Evolutionary conservation across 768 basidiomycete species (phyloP).

Genomic region (Plicaturopsis crispa): DNA sequence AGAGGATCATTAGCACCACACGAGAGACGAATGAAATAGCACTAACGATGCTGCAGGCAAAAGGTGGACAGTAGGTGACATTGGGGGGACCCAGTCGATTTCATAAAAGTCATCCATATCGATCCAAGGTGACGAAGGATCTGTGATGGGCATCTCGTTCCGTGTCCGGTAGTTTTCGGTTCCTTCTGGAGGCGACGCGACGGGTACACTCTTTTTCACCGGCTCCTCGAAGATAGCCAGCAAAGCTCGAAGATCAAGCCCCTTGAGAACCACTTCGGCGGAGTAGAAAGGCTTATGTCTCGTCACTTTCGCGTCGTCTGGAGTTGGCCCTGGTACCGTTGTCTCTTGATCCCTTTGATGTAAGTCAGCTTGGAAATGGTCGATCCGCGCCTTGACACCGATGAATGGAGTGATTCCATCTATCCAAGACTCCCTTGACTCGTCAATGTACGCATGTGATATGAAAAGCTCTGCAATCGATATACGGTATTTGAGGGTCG

Average conservation of each 20-base stretch:
- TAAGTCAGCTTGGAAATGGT: conserved; percentile 80
- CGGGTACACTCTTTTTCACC: conserved; percentile 49
- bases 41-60: conserved; percentile 66
- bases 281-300: conserved; percentile 83
- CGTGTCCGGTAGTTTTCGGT: conserved; percentile 42
- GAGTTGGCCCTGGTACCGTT: conserved; percentile 44
- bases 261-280: conserved; percentile 75
- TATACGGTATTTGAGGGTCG: conserved; percentile 87
- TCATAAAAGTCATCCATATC: conserved; percentile 81
- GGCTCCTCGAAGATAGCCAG: conserved; percentile 74
- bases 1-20: too few species aligned
- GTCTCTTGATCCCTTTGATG: conserved; percentile 89
- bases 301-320: conserved; percentile 50
- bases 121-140: conserved; percentile 56
- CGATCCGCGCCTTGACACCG: conserved; percentile 79
- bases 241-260: conserved; percentile 69
- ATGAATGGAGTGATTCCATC: conserved; percentile 74
- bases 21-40: too few species aligned
- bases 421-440: conserved; percentile 70
- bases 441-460: conserved; percentile 82
- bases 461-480: conserved; percentile 72
- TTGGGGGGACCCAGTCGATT: conserved; percentile 52
- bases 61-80: conserved; percentile 54
- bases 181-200: conserved; percentile 37
- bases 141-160: conserved; percentile 33